Base-by-base conservation (phyloP, 2,329 filamentous ascomycete genomes). In the Keithomyces neogunnii region DNA sequence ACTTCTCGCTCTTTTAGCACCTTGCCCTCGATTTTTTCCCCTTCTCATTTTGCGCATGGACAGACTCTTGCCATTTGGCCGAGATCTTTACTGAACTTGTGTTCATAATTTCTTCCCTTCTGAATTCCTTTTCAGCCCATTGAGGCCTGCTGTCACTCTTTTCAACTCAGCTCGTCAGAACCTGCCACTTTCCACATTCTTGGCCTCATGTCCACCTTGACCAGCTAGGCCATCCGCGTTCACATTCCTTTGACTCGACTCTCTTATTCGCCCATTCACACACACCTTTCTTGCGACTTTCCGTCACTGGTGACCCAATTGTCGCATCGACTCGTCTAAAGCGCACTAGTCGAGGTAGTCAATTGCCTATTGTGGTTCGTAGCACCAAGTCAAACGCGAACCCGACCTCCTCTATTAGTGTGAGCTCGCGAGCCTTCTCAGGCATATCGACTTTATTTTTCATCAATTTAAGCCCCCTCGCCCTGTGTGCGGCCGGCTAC, bases 121-220 rank as follows among this genome's bases (percentile, higher is more conserved):
- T 11, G n/a, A 39, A 39, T 19, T 19, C 33, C 33, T 39, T n/a
- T 5, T 39, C 13, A n/a, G 13, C 13, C 13, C 36, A 39, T 39
- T 6, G 6, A 7, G 13, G 36, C 13, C 36, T 39, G 33, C 19
- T 32, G 45, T 48, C 31, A 26, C 42, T 40, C 47, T 40, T 8
- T 7, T 48, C 33, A 32, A 9, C 32, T 43, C 45, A 42, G 5
- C 11, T 51, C 7, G 35, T 13, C 29, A 43, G 45, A 32, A 30
- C 43, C 33, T 19, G 38, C 47, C 38, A 51, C 49, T 48, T 51
- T 51, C 32, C 43, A 49, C 50, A 48, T 52, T 52, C 42, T 52
- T 46, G 42, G 36, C 47, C 47, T 52, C 35, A 47, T 19, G 29
- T 42, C 39, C 47, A 45, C 31, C 19, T 48, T 29, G 42, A 35